Percentiles rank a stretch among this genome's conserved stretches.
Evolutionary conservation across 2,329 filamentous ascomycete genomes (phyloP).

Genomic region (Penicillium sp.): DNA sequence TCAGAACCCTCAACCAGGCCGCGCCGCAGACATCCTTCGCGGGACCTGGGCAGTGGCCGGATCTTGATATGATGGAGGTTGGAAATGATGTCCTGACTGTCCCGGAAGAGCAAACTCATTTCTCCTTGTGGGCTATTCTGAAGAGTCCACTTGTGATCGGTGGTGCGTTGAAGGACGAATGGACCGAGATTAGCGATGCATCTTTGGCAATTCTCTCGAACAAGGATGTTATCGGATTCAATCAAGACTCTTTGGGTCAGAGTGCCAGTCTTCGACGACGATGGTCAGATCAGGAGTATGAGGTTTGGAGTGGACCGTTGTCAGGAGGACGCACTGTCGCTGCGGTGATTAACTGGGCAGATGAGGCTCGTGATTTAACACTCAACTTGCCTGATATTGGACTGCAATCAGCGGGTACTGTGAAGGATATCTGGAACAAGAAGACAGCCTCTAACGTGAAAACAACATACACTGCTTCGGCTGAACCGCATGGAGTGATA

Average conservation of each 20-base stretch:
- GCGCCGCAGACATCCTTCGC: slow-evolving; percentile 51
- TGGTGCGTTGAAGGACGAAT: slow-evolving; percentile 41
- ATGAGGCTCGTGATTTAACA: slow-evolving; percentile 44
- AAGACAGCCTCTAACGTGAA: slow-evolving; percentile 19
- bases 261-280: slow-evolving; percentile 54
- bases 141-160: slow-evolving; percentile 56
- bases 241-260: slow-evolving; percentile 57
- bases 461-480: slow-evolving; percentile 27
- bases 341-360: slow-evolving; percentile 54
- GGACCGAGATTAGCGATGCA: slow-evolving; percentile 35
- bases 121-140: slow-evolving; percentile 55
- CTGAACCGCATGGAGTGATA: slow-evolving; percentile 33
- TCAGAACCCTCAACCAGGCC: slow-evolving; percentile 55
- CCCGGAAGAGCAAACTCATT: slow-evolving; percentile 55
- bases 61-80: slow-evolving; percentile 57
- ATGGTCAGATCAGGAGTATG: slow-evolving; percentile 52
- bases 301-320: slow-evolving; percentile 54
- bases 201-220: slow-evolving; percentile 52
- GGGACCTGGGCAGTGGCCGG: slow-evolving; percentile 51
- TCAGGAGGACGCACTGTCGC: slow-evolving; percentile 47
- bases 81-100: slow-evolving; percentile 49
- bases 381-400: slow-evolving; percentile 47
- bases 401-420: slow-evolving; percentile 37
- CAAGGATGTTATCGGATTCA: slow-evolving; percentile 58
- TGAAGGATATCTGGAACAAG: slow-evolving; percentile 34